Percentiles rank a stretch among this genome's conserved stretches.
Conservation (phyloP, 2,329 filamentous ascomycete genomes). For the Leptographium procerum region DNA sequence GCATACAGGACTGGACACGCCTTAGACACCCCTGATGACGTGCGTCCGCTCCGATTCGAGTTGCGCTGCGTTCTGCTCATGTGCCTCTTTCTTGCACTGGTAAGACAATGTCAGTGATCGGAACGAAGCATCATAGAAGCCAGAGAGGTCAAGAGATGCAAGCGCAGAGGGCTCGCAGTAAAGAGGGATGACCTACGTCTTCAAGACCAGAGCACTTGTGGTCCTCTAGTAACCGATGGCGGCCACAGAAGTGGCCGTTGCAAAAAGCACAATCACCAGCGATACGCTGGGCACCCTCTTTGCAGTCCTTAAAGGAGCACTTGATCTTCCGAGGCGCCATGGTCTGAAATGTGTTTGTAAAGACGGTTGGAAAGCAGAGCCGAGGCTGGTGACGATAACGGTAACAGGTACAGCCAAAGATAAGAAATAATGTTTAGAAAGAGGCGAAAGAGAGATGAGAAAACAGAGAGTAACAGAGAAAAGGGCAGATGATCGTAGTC, state of each 20-base stretch:
- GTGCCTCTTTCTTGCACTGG: slow-evolving; percentile 90
- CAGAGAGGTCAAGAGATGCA: too few relatives aligned
- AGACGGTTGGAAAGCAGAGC: background rate
- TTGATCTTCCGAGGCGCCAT: slow-evolving; percentile 69
- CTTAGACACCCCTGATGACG: slow-evolving; percentile 80
- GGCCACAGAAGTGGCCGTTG: slow-evolving; percentile 85
- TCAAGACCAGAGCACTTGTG: slow-evolving; percentile 89
- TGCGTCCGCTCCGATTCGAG: slow-evolving; percentile 87
- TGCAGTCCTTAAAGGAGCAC: slow-evolving; percentile 85
- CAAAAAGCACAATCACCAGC: slow-evolving; percentile 96
- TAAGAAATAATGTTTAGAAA: background rate
- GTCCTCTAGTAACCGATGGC: slow-evolving; percentile 85
- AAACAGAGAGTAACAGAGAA: background rate
- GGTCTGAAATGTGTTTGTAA: slow-evolving; percentile 1
- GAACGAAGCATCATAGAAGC: background rate
- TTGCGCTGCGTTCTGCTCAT: slow-evolving; percentile 87
- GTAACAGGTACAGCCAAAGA: too few relatives aligned
- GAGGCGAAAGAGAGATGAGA: background rate
- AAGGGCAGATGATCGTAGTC: background rate
- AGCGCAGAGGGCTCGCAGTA: background rate
- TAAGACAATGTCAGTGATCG: background rate
- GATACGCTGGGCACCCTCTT: slow-evolving; percentile 77
- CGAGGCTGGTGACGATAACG: background rate
- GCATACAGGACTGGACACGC: background rate
- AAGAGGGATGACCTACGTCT: slow-evolving; percentile 47